Base-by-base conservation (phyloP, 2,329 filamentous ascomycete species). In the Penicillium capsulatum region DNA sequence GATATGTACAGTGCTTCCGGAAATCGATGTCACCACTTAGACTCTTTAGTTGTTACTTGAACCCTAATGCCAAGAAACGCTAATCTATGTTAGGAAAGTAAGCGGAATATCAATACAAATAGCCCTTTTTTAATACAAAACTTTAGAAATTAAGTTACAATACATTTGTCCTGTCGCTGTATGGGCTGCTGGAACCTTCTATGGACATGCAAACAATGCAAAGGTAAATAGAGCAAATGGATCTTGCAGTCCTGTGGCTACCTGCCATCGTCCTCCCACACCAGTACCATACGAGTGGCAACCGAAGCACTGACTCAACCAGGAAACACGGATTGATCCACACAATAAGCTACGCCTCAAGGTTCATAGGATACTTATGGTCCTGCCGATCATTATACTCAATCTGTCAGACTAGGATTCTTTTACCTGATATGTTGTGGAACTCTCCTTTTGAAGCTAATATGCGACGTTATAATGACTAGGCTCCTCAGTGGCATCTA, bases 401-500 rank as follows among this genome's bases (percentile, higher is more conserved):
- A 40, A 31, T 32, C 9, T 40, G 42, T 34, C 34, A 40, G 30
- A 35, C 32, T 17, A 10, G 22, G 11, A 8, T n/a, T 13, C 39
- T 33, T 36, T 16, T 28, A 14, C n/a, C 38, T 39, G 13, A 38
- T 24, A 16, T 13, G 10, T 20, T 17, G 10, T 32, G 15, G 17
- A 28, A 43, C 20, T 11, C 22, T 24, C 22, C 7, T 20, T 20
- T 35, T n/a, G 28, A 33, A 45, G 42, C 42, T 38, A 34, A 44
- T 16, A 34, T 13, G 30, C 22, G 26, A 34, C 11, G 2, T 37
- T 42, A n/a, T n/a, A n/a, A 17, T 31, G 24, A 10, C 13, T 24
- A 42, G 39, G 38, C 32, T 45, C 36, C 39, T 40, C 26, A 27
- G 27, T 37, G 34, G 45, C 39, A 38, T 45, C 37, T 42, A 37